Evolutionary conservation across 148 eudicot species (phyloP), one percentile per base, ranked within the genome.

Genomic region (Drosera capensis): DNA sequence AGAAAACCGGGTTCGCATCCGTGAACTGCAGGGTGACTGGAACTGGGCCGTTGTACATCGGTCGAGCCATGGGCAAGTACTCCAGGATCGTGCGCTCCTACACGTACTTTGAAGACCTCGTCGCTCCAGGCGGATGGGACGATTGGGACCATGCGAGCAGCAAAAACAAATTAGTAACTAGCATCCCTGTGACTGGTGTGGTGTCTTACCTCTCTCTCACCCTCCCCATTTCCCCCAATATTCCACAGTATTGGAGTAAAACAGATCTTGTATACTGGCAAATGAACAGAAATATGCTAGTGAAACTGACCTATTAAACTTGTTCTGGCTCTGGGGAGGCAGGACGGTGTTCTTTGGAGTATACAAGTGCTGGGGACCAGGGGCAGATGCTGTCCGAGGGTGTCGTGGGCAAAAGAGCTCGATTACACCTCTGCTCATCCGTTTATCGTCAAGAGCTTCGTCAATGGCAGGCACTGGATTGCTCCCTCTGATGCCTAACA

Each of bases 381-480:
- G 99, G 17, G 87, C 82, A 2, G 80, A 52, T 26, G 77, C 88
- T 11, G 78, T 84, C n/a, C 46, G 72, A 1, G 87, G 8, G 72
- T 56, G 0, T 73, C 93, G 3, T 75, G 87, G 93, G 93, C 93
- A 15, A 51, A 73, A 51, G 99, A 90, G 59, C 63, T 90, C 17
- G 82, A 90, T 47, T 90, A 46, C 22, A 80, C 75, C 0, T 43
- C 72, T 12, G 99, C 95, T 12, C 99, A 90, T 59, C 87, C 68
- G 3, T 90, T n/a, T 52, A 71, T 84, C 16, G 88, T 54, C 20
- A 90, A 90, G 74, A 90, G 99, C 57, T 90, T 90, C 56, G 99
- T 90, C 18, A 90, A 90, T 52, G 99, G 93, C 17, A 60, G 99
- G 24, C 99, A 90, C 54, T 84, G 99, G 99, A 90, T 90, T 62